Conservation (phyloP, 257 asterid genomes). For the Primulina tabacum region DNA sequence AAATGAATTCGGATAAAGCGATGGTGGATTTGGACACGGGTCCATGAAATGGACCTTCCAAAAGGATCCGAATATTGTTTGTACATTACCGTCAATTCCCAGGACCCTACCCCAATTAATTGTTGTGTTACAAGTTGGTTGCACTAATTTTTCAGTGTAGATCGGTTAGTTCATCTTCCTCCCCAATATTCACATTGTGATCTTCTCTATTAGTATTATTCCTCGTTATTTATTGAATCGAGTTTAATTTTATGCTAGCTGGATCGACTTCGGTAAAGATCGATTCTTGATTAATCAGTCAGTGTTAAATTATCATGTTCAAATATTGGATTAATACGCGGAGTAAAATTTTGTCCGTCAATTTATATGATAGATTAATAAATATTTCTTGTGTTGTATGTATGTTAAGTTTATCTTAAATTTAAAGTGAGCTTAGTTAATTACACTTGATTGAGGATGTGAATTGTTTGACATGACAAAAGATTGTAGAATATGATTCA, state of each 20-base stretch:
- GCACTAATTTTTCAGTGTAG: not conserved
- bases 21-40: not conserved
- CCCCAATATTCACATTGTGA: not conserved
- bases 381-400: no score
- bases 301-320: no score
- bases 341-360: no score
- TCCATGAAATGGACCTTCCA: not conserved
- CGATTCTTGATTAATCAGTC: no score
- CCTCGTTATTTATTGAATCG: not conserved
- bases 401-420: no score
- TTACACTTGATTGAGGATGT: not conserved
- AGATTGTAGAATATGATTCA: not conserved
- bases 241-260: no score
- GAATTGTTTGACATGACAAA: not conserved
- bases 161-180: not conserved
- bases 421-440: not conserved
- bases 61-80: not conserved
- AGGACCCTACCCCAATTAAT: not conserved
- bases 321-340: no score
- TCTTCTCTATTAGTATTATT: not conserved
- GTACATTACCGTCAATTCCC: not conserved
- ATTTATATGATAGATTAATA: no score
- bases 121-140: not conserved
- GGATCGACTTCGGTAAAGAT: no score
- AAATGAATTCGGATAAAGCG: not conserved